Evolutionary conservation across 2,329 filamentous ascomycete genomes (phyloP).

Genomic region (Cercospora beticola): DNA sequence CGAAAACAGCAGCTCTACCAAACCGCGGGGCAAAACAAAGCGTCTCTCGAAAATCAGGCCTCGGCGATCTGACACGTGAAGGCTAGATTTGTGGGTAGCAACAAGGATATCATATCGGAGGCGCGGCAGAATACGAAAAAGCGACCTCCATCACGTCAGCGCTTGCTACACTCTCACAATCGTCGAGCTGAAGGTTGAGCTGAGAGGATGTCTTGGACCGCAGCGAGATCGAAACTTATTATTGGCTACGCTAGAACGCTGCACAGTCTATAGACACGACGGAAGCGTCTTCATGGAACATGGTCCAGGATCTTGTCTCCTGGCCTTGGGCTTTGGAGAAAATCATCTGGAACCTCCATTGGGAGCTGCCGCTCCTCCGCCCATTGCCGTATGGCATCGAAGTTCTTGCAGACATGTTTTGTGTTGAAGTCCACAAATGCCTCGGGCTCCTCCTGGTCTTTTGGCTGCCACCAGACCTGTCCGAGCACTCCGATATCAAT

Average conservation of each 20-base stretch:
- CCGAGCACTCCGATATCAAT: constrained; percentile 61
- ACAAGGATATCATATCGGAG: neutral
- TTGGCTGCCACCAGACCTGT: constrained; percentile 59
- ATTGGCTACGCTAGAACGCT: constrained; percentile 2
- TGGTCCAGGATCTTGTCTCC: constrained; percentile 20
- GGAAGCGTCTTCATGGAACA: constrained; percentile 10
- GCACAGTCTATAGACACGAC: neutral
- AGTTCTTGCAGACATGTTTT: constrained; percentile 59
- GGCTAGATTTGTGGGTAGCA: neutral
- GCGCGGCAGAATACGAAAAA: neutral
- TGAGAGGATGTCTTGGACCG: neutral
- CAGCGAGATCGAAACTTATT: neutral
- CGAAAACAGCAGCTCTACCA: neutral
- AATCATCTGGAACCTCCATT: constrained; percentile 35
- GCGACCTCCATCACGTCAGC: neutral
- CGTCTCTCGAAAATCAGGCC: neutral
- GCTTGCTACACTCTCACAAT: neutral
- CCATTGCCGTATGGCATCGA: constrained; percentile 55
- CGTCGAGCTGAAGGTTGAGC: neutral
- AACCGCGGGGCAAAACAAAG: neutral
- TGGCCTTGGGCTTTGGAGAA: constrained; percentile 18
- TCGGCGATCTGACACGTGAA: neutral
- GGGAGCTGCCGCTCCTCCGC: constrained; percentile 56
- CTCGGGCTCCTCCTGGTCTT: constrained; percentile 39
- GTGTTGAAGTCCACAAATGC: constrained; percentile 65